Conservation (phyloP, 331 rosid species). For the Arachis monticola region DNA sequence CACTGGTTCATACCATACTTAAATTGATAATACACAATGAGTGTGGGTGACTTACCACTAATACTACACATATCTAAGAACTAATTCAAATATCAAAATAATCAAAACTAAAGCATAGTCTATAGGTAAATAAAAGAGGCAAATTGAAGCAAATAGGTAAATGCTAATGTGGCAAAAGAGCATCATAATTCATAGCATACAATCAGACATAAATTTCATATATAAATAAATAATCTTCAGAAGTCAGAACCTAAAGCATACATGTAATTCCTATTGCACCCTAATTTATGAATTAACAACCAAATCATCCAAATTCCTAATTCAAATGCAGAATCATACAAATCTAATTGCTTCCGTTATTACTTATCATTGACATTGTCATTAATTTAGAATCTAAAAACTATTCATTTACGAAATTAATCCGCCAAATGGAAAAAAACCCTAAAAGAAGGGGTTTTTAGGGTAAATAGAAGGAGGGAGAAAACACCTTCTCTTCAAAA, state of each 20-base stretch:
- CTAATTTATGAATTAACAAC: background rate
- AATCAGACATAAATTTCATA: background rate
- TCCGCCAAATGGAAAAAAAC: background rate
- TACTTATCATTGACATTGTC: background rate
- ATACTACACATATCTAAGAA: background rate
- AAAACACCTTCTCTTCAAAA: slow-evolving; percentile 77
- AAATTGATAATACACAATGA: background rate
- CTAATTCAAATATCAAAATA: slow-evolving; percentile 12
- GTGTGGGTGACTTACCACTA: background rate
- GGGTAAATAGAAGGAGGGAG: background rate
- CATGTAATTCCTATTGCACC: background rate
- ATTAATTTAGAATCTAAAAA: background rate
- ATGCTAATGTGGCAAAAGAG: background rate
- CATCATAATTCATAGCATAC: too few species aligned
- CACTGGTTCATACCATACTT: background rate
- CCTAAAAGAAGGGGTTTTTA: background rate
- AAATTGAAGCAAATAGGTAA: slow-evolving; percentile 33
- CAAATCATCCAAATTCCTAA: background rate
- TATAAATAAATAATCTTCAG: background rate
- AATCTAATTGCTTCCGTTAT: background rate
- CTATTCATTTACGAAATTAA: too few species aligned
- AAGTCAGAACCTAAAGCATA: background rate
- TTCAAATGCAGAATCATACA: background rate
- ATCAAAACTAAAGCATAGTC: slow-evolving; percentile 8
- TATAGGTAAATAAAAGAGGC: background rate